Base-by-base conservation (phyloP, 1,139 yeast species). In the Suhomyces guaymorum region DNA sequence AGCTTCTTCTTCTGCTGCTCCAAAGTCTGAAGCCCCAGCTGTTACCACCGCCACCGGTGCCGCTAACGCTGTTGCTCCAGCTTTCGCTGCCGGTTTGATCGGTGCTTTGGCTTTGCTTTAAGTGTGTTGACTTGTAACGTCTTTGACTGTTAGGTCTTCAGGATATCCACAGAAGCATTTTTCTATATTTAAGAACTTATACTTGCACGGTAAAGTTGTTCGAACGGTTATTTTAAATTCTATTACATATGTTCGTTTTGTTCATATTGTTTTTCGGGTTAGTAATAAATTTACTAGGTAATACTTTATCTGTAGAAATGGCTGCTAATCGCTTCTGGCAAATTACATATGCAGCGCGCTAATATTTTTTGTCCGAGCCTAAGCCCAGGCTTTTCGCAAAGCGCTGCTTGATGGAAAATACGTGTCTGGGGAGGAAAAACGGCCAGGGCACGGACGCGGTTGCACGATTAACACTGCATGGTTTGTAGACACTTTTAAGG, bases 61-160 rank as follows among this genome's bases (percentile, higher is more conserved):
- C 26, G 44, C 47, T 28, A 37, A 43, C 32, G 47, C 44, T 32
- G 47, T 37, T 27, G 39, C 36, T 22, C 48, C 49, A 37, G 49
- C 42, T 31, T 30, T 42, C 34, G 48, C 49, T 37, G 44, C 43
- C 21, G 48, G 51, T 38, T 31, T 49, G 32, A 38, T 46, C 29
- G 51, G 52, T 41, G 42, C 43, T 29, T 41, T 45, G 33, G 49
- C 52, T 32, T 42, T 43, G 41, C 40, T 41, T 34, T 44, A 46
- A 43, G 35, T 30, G 22, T 20, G 15, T 22, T 31, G 28, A 24
- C 7, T 10, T 12, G 11, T 13, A 25, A 15, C 28, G 28, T 13
- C 15, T 23, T 15, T 13, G 15, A 26, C 20, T 26, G 21, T 13
- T 26, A 26, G 15, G 5, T 7, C 13, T 29, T 22, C 11, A 17